Base-by-base conservation (phyloP, 768 basidiomycete genomes). In the Leccinum boreale region DNA sequence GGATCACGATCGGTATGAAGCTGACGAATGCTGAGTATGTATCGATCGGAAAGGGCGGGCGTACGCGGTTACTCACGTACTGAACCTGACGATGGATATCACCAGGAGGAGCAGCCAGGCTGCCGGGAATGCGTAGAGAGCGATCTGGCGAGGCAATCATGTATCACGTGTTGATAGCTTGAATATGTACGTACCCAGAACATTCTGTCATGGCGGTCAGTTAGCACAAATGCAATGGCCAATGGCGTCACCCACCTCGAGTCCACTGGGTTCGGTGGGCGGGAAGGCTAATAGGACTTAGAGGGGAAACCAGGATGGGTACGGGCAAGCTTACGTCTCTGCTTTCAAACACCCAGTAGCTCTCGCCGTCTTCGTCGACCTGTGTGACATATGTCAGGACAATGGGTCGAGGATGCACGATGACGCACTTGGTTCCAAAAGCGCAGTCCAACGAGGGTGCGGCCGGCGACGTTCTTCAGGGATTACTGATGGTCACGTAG, bases 341-440 rank as follows among this genome's bases (percentile, higher is more conserved):
- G 67, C 90, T 90, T 75, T 99, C 97, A 63, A 99, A 99, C 11
- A 99, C 95, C 97, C 97, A 99, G 65, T 88, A 95, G 72, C 80
- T 84, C 72, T 96, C 92, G 2, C 97, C 97, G 62, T 98, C 94
- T 54, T 98, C 94, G 66, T 98, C 94, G 14, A 98, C 94, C 87
- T 90, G 36, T 46, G 39, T 59, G 60, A 53, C 23, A 6, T 11
- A 14, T n/a, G 31, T 64, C 23, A 53, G 60, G 53, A 19, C 14
- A 28, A 33, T 19, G 24, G 4, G 42, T 5, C 9, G 23, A 7
- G 33, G 11, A 36, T 44, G 19, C 19, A 29, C 2, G 46, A 52
- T 17, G 24, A 49, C 59, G 53, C 53, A 87, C 88, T 74, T 98
- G 95, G 71, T 98, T 99, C 96, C 96, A 98, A 69, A 95, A 99